Percentiles rank a stretch among this genome's conserved stretches.
phyloP scores from a whole-genome alignment of 2,329 filamentous ascomycete species.

The Rachicladosporium sp. region DNA sequence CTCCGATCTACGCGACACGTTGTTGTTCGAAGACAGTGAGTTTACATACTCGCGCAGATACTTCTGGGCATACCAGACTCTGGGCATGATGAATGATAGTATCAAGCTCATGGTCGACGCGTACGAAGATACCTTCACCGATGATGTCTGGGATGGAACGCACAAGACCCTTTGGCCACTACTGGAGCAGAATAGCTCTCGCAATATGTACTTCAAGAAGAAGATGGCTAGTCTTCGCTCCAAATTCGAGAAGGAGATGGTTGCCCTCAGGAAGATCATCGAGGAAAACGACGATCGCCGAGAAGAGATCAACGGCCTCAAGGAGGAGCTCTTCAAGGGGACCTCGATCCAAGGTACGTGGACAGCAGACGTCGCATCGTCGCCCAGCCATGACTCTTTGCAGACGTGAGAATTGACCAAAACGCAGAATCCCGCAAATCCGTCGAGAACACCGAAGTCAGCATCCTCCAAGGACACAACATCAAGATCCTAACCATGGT shows the following conservation, averaged over 20 bases:
- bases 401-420: too few relatives aligned
- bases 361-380: too few relatives aligned
- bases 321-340: conserved; percentile 51
- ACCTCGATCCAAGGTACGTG: conserved; percentile 43
- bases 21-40: conserved; percentile 48
- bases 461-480: conserved; percentile 47
- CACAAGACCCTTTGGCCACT: conserved; percentile 46
- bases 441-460: conserved; percentile 42
- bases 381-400: too few relatives aligned
- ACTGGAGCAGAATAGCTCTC: conserved; percentile 32
- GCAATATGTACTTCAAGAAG: conserved; percentile 38
- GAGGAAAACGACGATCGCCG: conserved; percentile 42
- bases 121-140: conserved; percentile 46
- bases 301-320: conserved; percentile 43
- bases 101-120: conserved; percentile 47
- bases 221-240: conserved; percentile 35
- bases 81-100: conserved; percentile 47
- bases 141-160: conserved; percentile 46
- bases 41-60: conserved; percentile 53
- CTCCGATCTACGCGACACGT: conserved; percentile 41
- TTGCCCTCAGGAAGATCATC: conserved; percentile 35
- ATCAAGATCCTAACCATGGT: conserved; percentile 49
- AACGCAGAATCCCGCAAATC: conserved; percentile 39
- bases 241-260: conserved; percentile 42
- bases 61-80: conserved; percentile 51